These are phyloP conservation scores for Macrolepiota albuminosa DNA, from an alignment of 768 basidiomycete species.

Conservation along the genomic window DNA sequence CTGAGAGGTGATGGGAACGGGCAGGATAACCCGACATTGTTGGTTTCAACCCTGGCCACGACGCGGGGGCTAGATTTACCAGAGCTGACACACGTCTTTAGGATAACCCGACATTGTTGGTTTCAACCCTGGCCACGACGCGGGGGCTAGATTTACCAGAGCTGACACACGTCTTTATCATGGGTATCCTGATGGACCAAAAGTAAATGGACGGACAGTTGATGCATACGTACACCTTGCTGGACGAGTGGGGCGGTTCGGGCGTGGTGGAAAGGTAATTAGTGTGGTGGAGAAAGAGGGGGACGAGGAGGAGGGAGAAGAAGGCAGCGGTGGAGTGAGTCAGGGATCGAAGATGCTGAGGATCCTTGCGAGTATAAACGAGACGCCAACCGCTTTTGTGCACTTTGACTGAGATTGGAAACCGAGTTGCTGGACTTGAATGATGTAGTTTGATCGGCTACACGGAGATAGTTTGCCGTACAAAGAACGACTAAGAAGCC, in stretches of 20 bases:
- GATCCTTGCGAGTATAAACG: constrained; percentile 40
- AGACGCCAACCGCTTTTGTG: constrained; percentile 41
- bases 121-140: constrained; percentile 63
- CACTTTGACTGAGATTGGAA: constrained; percentile 41
- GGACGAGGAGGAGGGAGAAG: constrained; percentile 17
- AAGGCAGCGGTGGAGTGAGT: constrained; percentile 11
- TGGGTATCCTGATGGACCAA: constrained; percentile 50
- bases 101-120: constrained; percentile 59
- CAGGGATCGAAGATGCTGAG: constrained; percentile 37
- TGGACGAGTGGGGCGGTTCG: constrained; percentile 74
- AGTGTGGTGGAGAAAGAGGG: constrained; percentile 46
- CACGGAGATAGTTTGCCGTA: constrained; percentile 7
- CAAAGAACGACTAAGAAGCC: not conserved
- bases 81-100: too few relatives aligned
- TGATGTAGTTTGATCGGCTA: constrained; percentile 4
- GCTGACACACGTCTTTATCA: constrained; percentile 70
- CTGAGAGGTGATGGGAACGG: constrained; percentile 26
- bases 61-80: constrained; percentile 73
- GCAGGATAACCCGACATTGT: constrained; percentile 52
- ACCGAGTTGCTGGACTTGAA: not conserved
- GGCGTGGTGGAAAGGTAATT: constrained; percentile 60
- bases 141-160: constrained; percentile 71
- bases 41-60: constrained; percentile 67
- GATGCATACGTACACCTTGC: constrained; percentile 68
- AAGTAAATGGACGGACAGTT: constrained; percentile 35